These are phyloP conservation scores for Fagopyrum tataricum DNA, from an alignment of 148 eudicot genomes.

Conservation along the genomic window DNA sequence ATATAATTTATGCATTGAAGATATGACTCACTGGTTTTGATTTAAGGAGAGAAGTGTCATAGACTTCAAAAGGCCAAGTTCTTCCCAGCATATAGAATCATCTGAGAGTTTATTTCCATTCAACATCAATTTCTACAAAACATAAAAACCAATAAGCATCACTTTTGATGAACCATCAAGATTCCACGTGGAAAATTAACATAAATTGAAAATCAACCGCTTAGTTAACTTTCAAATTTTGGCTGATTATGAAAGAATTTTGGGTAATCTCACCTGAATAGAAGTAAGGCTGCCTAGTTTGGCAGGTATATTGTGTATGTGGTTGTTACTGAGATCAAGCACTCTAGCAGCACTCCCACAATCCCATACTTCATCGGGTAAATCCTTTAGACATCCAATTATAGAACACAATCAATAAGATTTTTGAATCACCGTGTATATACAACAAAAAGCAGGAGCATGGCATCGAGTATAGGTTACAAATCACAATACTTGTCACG, in stretches of 20 bases:
- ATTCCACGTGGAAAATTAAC: background rate
- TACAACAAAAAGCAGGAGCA: background rate
- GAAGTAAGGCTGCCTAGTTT: slow-evolving; percentile 38
- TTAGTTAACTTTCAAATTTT: background rate
- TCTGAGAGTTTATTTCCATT: slow-evolving; percentile 47
- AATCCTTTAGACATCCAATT: slow-evolving; percentile 33
- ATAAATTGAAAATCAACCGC: background rate
- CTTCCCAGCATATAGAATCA: slow-evolving; percentile 70
- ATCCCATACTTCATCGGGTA: slow-evolving; percentile 82
- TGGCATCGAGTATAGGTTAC: background rate
- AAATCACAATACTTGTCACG: too few species aligned
- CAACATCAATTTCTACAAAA: slow-evolving; percentile 70
- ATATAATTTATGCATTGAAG: background rate
- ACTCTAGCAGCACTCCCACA: slow-evolving; percentile 64
- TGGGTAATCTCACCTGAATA: slow-evolving; percentile 40
- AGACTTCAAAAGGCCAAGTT: slow-evolving; percentile 44
- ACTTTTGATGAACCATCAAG: slow-evolving; percentile 8
- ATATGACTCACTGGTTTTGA: slow-evolving; percentile 61
- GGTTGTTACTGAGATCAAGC: slow-evolving; percentile 74
- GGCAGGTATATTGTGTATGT: slow-evolving; percentile 43
- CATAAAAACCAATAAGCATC: slow-evolving; percentile 10
- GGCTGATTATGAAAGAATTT: background rate
- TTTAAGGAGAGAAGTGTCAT: slow-evolving; percentile 53
- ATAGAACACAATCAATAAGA: background rate
- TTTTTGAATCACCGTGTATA: background rate